Evolutionary conservation across 208 protist species (phyloP).

Genomic region (Porcisia deanei): DNA sequence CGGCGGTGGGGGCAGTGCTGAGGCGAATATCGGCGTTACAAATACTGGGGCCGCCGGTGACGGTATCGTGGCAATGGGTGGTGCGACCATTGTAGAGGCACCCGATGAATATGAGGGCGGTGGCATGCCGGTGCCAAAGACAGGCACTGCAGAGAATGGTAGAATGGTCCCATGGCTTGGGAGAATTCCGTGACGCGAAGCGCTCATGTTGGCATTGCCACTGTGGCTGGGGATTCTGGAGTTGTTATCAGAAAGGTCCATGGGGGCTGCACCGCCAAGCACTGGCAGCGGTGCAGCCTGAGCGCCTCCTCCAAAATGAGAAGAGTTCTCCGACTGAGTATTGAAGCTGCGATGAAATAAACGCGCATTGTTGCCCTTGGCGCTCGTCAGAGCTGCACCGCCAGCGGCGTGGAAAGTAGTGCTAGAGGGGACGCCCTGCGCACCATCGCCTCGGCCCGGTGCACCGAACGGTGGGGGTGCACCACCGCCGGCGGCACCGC

Average conservation of each 20-base stretch:
- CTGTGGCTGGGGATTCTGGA: neutral
- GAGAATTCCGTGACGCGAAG: neutral
- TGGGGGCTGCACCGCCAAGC: neutral
- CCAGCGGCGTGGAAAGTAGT: neutral
- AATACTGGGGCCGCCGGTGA: conserved; percentile 1
- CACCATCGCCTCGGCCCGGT: conserved; percentile 6
- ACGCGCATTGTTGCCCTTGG: neutral
- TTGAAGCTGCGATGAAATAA: neutral
- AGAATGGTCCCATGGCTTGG: neutral
- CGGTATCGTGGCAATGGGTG: neutral
- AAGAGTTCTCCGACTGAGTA: neutral
- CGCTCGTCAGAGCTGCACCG: neutral
- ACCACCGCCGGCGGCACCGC: neutral
- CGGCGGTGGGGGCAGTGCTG: neutral
- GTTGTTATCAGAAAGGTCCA: neutral
- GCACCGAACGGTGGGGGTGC: neutral
- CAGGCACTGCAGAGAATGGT: neutral
- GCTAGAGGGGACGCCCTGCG: conserved; percentile 8
- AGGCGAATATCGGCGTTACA: neutral
- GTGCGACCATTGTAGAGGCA: neutral
- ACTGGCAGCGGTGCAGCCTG: neutral
- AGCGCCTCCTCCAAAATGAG: neutral
- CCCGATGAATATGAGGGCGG: neutral
- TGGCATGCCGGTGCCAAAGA: neutral
- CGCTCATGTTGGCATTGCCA: neutral